Evolutionary conservation across 495 filamentous ascomycete species (phyloP).

Genomic region (Aspergillus carlsbadensis): DNA sequence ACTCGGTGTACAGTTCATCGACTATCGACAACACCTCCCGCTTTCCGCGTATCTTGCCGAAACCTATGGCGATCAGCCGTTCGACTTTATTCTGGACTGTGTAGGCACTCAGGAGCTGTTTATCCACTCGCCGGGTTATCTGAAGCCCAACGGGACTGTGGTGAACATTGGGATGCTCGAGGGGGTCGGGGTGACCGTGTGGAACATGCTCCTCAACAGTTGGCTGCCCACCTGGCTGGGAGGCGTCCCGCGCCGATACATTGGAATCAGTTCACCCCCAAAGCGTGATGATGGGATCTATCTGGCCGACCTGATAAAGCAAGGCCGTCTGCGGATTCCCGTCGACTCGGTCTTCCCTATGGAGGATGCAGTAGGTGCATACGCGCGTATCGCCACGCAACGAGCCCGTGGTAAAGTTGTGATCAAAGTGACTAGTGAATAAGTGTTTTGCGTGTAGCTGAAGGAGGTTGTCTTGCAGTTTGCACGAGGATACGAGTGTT

Average conservation of each 20-base stretch:
- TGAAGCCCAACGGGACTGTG: background rate
- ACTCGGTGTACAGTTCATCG: background rate
- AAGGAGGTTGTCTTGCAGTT: too few relatives aligned
- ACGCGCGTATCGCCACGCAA: background rate
- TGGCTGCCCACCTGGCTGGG: constrained; percentile 2
- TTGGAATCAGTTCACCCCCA: background rate
- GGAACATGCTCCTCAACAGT: background rate
- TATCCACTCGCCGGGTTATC: background rate
- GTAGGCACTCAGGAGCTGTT: background rate
- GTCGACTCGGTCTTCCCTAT: background rate
- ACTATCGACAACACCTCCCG: background rate
- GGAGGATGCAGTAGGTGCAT: background rate
- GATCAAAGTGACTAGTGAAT: background rate
- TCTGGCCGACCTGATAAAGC: background rate
- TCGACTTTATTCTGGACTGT: constrained; percentile 1
- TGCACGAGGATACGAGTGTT: too few relatives aligned
- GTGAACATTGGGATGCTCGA: constrained; percentile 1
- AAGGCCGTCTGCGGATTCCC: background rate
- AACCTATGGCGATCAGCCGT: background rate
- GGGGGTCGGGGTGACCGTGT: background rate
- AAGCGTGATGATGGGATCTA: background rate
- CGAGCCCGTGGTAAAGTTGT: background rate
- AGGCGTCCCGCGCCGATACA: background rate
- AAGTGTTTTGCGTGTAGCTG: too few relatives aligned
- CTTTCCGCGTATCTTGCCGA: background rate